phyloP scores from a whole-genome alignment of 2,329 filamentous ascomycete genomes.

The Aureobasidium pullulans region DNA sequence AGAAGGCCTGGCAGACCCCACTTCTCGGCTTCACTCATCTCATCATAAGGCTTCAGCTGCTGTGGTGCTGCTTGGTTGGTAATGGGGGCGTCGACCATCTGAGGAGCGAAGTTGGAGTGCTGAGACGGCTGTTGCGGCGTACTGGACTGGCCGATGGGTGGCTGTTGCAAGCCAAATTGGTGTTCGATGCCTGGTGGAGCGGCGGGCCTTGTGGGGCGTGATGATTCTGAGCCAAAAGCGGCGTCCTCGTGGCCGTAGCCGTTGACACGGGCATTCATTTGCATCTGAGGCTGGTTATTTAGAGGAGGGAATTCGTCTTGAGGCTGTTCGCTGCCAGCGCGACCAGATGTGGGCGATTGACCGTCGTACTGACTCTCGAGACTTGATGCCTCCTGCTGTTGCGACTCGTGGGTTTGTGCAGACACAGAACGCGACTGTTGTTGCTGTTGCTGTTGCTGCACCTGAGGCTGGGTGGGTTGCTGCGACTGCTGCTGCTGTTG shows the following conservation, averaged over 20 bases:
- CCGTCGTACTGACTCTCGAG: constrained; percentile 48
- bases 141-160: constrained; percentile 6
- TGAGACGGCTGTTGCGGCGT: constrained; percentile 14
- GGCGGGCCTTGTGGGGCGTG: background rate
- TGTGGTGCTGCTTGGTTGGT: constrained; percentile 11
- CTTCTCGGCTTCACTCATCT: constrained; percentile 54
- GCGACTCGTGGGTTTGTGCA: background rate
- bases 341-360: constrained; percentile 46
- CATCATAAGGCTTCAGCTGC: constrained; percentile 24
- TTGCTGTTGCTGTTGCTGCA: constrained; percentile 32
- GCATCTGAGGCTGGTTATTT: constrained; percentile 36
- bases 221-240: background rate
- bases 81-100: constrained; percentile 13
- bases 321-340: constrained; percentile 43
- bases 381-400: constrained; percentile 26
- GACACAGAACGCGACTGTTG: constrained; percentile 33
- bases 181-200: constrained; percentile 12
- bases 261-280: constrained; percentile 32
- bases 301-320: constrained; percentile 57
- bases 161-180: constrained; percentile 10
- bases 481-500: constrained; percentile 33
- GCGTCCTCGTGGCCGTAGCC: constrained; percentile 15
- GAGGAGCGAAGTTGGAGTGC: constrained; percentile 13
- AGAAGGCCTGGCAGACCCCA: constrained; percentile 55
- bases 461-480: constrained; percentile 34